phyloP scores from a whole-genome alignment of 176 grass and related monocot species.

The Chrysopogon serrulatus region DNA sequence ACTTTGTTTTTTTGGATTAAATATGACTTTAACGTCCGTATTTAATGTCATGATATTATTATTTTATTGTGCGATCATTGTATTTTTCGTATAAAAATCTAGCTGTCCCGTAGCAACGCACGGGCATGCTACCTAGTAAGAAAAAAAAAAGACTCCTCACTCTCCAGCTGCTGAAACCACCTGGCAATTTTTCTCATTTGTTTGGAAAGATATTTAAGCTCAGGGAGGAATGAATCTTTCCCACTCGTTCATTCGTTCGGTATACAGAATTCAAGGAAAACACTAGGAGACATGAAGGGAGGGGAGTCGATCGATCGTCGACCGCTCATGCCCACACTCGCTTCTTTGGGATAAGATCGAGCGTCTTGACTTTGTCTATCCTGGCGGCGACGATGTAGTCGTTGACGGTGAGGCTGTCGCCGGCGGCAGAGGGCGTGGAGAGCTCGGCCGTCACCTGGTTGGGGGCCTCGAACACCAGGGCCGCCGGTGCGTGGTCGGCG shows the following conservation, averaged over 20 bases:
- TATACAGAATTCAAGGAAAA: neutral
- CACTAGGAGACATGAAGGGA: neutral
- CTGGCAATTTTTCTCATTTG: neutral
- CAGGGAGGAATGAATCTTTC: neutral
- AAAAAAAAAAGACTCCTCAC: no score
- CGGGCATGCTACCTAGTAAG: no score
- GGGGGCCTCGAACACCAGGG: constrained; percentile 49
- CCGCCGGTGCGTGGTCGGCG: constrained; percentile 33
- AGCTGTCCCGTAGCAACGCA: no score
- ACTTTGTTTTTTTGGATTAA: no score
- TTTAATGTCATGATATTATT: no score
- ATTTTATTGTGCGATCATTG: no score
- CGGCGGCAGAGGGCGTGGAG: constrained; percentile 44
- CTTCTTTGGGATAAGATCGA: constrained; percentile 73
- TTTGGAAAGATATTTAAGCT: neutral
- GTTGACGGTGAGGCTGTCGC: constrained; percentile 55
- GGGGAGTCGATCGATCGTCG: neutral
- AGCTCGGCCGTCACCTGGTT: constrained; percentile 72
- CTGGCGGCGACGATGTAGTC: constrained; percentile 63
- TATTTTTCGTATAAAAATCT: no score
- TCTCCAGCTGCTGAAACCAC: neutral
- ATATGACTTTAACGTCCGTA: no score
- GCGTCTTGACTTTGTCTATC: constrained; percentile 59
- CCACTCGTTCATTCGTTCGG: neutral
- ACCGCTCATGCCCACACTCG: constrained; percentile 55